Evolutionary conservation across 148 eudicot genomes (phyloP).

Genomic region (Silene latifolia): DNA sequence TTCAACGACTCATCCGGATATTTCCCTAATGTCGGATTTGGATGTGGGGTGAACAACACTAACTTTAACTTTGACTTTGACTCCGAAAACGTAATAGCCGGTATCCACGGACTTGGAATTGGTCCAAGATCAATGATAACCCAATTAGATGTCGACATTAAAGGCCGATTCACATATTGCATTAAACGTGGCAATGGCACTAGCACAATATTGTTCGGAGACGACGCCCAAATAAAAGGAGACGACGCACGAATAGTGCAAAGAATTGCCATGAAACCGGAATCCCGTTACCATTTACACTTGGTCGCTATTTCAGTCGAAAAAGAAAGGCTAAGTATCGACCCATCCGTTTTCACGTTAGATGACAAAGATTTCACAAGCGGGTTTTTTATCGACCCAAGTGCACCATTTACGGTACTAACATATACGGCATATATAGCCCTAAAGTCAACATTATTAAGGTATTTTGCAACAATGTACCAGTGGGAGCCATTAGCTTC

Average conservation of each 20-base stretch:
- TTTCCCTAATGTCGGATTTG: background rate
- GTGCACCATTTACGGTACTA: background rate
- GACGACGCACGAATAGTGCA: background rate
- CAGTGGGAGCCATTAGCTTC: background rate
- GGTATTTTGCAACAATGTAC: background rate
- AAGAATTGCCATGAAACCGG: background rate
- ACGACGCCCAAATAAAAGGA: background rate
- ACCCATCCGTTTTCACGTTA: background rate
- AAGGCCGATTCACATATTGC: slow-evolving; percentile 16
- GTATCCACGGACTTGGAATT: background rate
- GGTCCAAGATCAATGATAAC: background rate
- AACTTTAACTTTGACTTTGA: background rate
- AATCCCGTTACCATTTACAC: background rate
- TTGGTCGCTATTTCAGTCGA: background rate
- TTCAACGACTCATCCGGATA: background rate
- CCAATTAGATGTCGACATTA: slow-evolving; percentile 4
- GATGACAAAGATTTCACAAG: background rate
- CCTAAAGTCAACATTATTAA: background rate
- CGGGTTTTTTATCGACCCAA: slow-evolving; percentile 8
- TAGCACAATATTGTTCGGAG: background rate
- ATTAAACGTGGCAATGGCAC: background rate
- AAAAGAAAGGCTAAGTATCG: background rate
- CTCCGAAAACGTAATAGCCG: background rate
- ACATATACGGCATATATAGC: background rate
- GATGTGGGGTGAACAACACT: slow-evolving; percentile 4